phyloP scores from a whole-genome alignment of 176 grass and related monocot species.

The Zea luxurians region DNA sequence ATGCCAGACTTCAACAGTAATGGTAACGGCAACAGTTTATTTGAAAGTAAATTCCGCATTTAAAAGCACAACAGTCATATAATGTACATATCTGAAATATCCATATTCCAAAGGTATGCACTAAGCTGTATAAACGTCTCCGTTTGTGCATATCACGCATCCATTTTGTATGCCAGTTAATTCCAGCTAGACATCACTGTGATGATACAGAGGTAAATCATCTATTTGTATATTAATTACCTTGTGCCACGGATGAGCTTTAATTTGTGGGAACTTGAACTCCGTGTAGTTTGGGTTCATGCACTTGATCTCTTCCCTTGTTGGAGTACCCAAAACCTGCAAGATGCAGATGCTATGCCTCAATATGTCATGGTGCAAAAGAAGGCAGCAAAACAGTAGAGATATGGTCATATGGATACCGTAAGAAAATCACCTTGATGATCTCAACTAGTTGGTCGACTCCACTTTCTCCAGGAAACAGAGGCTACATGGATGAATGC shows the following conservation, averaged over 20 bases:
- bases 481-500: slow-evolving; percentile 54
- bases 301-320: slow-evolving; percentile 99
- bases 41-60: too few species aligned
- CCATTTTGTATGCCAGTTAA: not conserved
- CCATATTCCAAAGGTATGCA: not conserved
- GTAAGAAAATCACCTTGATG: slow-evolving; percentile 71
- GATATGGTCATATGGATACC: slow-evolving; percentile 9
- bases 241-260: slow-evolving; percentile 99
- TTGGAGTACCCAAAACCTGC: slow-evolving; percentile 97
- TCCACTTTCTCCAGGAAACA: slow-evolving; percentile 98
- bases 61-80: not conserved
- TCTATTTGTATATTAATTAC: slow-evolving; percentile 51
- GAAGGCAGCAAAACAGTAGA: slow-evolving; percentile 1
- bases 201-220: not conserved
- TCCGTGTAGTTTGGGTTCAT: slow-evolving; percentile 98
- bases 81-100: not conserved
- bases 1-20: not conserved
- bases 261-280: slow-evolving; percentile 99
- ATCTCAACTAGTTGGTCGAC: slow-evolving; percentile 98
- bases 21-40: too few species aligned
- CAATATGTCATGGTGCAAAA: slow-evolving; percentile 41
- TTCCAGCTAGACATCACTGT: not conserved
- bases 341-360: slow-evolving; percentile 25
- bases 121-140: not conserved
- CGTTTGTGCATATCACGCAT: too few species aligned